Percentiles rank a stretch among this genome's conserved stretches.
These are phyloP conservation scores for Arthromyces matolae DNA, from an alignment of 768 basidiomycete genomes.

Conservation along the genomic window DNA sequence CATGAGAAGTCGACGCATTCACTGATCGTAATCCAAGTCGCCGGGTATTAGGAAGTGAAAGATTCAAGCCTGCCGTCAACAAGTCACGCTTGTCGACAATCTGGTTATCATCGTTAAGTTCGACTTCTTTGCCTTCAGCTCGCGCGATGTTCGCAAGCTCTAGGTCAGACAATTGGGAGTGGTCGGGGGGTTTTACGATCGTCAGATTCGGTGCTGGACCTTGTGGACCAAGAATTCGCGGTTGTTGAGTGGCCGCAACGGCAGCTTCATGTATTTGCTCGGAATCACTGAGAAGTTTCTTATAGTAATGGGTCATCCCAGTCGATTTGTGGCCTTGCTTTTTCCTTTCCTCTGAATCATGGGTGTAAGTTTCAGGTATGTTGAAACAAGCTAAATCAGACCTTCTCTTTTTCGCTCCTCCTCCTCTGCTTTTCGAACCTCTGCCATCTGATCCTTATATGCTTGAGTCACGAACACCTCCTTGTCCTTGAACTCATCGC, in stretches of 20 bases:
- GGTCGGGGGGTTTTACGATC: slow-evolving; percentile 68
- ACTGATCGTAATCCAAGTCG: slow-evolving; percentile 48
- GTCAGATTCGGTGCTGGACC: slow-evolving; percentile 64
- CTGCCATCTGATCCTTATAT: slow-evolving; percentile 95
- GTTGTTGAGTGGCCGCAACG: slow-evolving; percentile 66
- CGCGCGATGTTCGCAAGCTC: slow-evolving; percentile 69
- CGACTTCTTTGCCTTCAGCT: slow-evolving; percentile 78
- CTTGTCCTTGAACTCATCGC: slow-evolving; percentile 91
- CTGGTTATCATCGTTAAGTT: slow-evolving; percentile 95
- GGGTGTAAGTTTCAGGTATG: neutral
- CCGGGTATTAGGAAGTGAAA: slow-evolving; percentile 79
- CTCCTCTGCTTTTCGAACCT: slow-evolving; percentile 85
- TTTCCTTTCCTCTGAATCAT: slow-evolving; percentile 53
- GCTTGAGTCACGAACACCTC: slow-evolving; percentile 97
- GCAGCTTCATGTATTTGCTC: slow-evolving; percentile 85
- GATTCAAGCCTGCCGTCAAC: slow-evolving; percentile 87
- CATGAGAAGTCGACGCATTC: slow-evolving; percentile 18
- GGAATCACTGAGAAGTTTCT: slow-evolving; percentile 70
- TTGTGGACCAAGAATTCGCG: slow-evolving; percentile 59
- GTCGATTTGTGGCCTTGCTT: slow-evolving; percentile 53
- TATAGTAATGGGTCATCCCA: slow-evolving; percentile 86
- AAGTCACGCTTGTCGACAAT: slow-evolving; percentile 95
- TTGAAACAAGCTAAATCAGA: slow-evolving; percentile 30
- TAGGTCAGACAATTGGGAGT: slow-evolving; percentile 61
- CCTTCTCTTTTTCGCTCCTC: slow-evolving; percentile 90